These are phyloP conservation scores for Trichomonas vaginalis DNA, from an alignment of 208 protist genomes.

Conservation along the genomic window DNA sequence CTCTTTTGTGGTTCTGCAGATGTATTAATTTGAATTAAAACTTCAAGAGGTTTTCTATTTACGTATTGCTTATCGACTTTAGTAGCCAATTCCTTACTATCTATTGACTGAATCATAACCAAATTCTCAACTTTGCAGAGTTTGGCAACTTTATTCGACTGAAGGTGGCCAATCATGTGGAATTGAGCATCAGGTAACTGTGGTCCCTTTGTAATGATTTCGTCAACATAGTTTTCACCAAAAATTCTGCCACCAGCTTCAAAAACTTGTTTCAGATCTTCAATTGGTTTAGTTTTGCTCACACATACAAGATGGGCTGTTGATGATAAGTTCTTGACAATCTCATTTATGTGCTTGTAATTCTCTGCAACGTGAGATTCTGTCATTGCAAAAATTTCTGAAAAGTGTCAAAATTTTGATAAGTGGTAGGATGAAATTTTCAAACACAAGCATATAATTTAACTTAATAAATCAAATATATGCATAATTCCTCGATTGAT, in stretches of 20 bases:
- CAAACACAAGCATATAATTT: too few species aligned
- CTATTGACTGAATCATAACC: not conserved
- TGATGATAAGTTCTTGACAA: not conserved
- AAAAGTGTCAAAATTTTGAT: too few species aligned
- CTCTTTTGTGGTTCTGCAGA: constrained; percentile 31
- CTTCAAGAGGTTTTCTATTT: not conserved
- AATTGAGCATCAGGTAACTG: constrained; percentile 39
- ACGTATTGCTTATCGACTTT: not conserved
- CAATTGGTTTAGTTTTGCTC: constrained; percentile 44
- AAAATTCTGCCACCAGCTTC: constrained; percentile 37
- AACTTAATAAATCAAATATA: too few species aligned
- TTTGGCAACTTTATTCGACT: constrained; percentile 41
- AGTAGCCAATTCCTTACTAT: not conserved
- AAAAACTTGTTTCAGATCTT: constrained; percentile 31
- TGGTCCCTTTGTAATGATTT: constrained; percentile 40
- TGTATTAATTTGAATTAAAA: constrained; percentile 43
- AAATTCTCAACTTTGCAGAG: constrained; percentile 33
- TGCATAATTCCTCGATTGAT: too few species aligned
- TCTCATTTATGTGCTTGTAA: not conserved
- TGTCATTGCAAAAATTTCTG: too few species aligned
- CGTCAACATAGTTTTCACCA: constrained; percentile 53
- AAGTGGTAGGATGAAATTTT: too few species aligned
- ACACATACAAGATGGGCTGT: constrained; percentile 36
- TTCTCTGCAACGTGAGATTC: not conserved
- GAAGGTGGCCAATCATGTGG: constrained; percentile 51